Conservation (phyloP, 73 alveolate species). For the Tetrahymena elliotti region DNA sequence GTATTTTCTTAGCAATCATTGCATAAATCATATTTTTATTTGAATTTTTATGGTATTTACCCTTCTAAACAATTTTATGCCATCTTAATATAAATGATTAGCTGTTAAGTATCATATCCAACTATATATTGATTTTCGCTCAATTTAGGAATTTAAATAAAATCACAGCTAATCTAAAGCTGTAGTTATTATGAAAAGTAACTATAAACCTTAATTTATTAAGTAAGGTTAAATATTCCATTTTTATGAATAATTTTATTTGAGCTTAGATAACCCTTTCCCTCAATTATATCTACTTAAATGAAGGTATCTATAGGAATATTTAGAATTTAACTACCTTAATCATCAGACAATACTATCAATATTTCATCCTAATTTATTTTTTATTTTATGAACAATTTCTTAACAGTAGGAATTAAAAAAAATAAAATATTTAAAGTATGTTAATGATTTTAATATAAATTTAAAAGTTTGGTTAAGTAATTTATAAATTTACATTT, state of each 20-base stretch:
- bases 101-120: background rate
- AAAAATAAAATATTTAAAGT: too few relatives aligned
- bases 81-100: background rate
- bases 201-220: background rate
- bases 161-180: background rate
- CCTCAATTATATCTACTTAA: background rate
- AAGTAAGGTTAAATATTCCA: background rate
- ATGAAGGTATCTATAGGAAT: background rate
- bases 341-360: background rate
- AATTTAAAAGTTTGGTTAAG: too few relatives aligned
- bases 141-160: background rate
- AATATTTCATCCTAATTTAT: background rate
- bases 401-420: too few relatives aligned
- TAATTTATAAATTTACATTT: background rate
- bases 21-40: background rate
- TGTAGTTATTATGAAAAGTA: background rate
- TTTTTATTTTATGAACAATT: background rate
- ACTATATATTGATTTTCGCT: background rate
- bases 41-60: background rate
- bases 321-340: background rate
- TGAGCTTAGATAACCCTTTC: background rate
- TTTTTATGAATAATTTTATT: background rate
- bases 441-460: too few relatives aligned
- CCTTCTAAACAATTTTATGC: background rate
- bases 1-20: background rate